A percentile compares a stretch with the other conserved stretches of the same genome.
Conservation (phyloP, 257 asterid species). For the Buddleja alternifolia region DNA sequence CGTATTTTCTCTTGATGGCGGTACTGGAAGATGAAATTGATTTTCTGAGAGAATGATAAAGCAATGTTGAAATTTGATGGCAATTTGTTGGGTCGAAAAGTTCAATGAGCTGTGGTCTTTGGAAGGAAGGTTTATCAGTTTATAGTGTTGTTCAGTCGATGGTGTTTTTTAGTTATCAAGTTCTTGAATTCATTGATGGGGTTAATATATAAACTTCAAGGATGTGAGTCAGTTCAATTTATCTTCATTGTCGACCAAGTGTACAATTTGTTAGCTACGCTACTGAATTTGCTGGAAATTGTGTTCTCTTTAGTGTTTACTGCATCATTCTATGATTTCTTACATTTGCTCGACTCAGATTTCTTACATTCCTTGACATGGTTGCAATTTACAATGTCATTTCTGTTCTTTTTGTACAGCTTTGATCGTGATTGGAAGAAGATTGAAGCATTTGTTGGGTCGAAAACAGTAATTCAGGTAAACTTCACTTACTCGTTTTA, state of each 20-base stretch:
- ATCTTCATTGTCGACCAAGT: neutral
- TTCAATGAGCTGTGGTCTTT: neutral
- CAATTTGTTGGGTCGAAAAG: too few relatives aligned
- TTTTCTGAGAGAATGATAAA: neutral
- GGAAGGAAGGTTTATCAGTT: neutral
- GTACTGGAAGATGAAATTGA: slow-evolving; percentile 3
- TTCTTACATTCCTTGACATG: neutral
- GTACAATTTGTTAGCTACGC: too few relatives aligned
- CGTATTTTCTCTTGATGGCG: neutral
- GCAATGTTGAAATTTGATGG: neutral
- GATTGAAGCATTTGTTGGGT: slow-evolving; percentile 93
- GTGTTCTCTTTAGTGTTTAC: neutral
- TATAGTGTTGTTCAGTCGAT: neutral
- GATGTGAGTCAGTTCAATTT: neutral
- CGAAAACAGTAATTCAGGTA: slow-evolving; percentile 94
- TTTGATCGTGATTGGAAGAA: slow-evolving; percentile 98
- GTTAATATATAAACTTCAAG: neutral
- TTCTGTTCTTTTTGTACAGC: slow-evolving; percentile 38
- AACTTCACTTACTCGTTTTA: slow-evolving; percentile 2
- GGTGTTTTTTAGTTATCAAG: neutral
- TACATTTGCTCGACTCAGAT: neutral
- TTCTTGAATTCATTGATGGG: neutral
- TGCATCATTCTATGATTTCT: neutral
- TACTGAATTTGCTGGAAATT: neutral
- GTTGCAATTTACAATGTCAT: neutral